Evolutionary conservation across 176 grass and related monocot species (phyloP), one percentile per base, ranked within the genome.

Genomic region (Bonia amplexicaulis): DNA sequence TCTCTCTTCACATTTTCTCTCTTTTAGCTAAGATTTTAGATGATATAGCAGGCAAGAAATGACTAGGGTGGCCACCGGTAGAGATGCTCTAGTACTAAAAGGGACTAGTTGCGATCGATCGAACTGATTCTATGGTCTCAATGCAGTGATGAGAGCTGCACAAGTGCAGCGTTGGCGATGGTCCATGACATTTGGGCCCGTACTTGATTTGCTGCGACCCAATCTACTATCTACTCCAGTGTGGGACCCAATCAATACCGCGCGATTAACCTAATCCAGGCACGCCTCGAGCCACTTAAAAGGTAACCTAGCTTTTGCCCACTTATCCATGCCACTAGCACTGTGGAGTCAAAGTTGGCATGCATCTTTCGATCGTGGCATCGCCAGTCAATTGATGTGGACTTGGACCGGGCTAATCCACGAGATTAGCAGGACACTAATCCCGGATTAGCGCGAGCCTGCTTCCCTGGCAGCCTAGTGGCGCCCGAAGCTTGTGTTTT

Each of bases 271-370:
- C 74, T 69, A 87, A 84, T 64, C 69, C 74, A 47, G 64, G 23
- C 42, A 64, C 65, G 72, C 90, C 84, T 96, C 86, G 92, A 89
- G 86, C 88, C 91, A 91, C 93, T 85, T 79, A 76, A 95, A 83
- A 57, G 29, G 37, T 72, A 39, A 77, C 70, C 62, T 75, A 73
- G 70, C 22, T 84, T 80, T 80, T 69, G 59, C 54, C 9, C 76
- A 48, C 58, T 66, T 85, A 70, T 87, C 74, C 11, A 89, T 72
- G 73, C 13, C 37, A 11, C 2, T 64, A 14, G 59, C 59, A 25
- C 10, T 25, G 8, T 25, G 57, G n/a, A 59, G 57, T n/a, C 57
- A 59, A 25, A 25, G 57, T 1, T 25, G 10, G 4, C 59, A 31
- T 31, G 26, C 26, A 65, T 65, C 62, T 65, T 31, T 33, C 58